Evolutionary conservation across 208 protist species (phyloP).

Genomic region (Zelonia costaricensis): DNA sequence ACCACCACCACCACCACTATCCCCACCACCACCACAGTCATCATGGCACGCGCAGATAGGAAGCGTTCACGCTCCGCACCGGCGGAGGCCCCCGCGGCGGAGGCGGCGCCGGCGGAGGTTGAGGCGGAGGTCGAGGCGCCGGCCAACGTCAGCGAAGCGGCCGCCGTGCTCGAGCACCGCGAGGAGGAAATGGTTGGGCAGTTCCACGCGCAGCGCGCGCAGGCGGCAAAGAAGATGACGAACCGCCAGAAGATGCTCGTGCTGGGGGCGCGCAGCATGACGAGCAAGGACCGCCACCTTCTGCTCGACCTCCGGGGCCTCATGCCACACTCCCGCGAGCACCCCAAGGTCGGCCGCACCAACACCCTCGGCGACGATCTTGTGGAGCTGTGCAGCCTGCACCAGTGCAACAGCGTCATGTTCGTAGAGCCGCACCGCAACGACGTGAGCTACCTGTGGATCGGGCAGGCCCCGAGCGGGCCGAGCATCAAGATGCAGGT

Average conservation of each 20-base stretch:
- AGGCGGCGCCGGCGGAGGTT: not conserved
- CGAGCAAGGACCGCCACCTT: slow-evolving; percentile 93
- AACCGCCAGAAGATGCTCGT: slow-evolving; percentile 96
- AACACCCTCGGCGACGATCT: slow-evolving; percentile 72
- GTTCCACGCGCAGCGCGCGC: slow-evolving; percentile 44
- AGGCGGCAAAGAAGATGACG: slow-evolving; percentile 81
- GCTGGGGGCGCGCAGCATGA: slow-evolving; percentile 90
- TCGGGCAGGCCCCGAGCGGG: slow-evolving; percentile 91
- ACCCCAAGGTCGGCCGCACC: slow-evolving; percentile 88
- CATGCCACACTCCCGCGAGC: slow-evolving; percentile 95
- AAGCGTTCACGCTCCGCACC: slow-evolving; percentile 31
- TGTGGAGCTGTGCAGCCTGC: slow-evolving; percentile 90
- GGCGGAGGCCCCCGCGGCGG: slow-evolving; percentile 6
- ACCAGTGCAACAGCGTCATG: slow-evolving; percentile 93
- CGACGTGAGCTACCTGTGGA: slow-evolving; percentile 95
- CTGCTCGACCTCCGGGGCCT: slow-evolving; percentile 92
- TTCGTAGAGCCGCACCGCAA: slow-evolving; percentile 93
- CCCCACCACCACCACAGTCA: too few relatives aligned
- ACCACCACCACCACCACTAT: too few relatives aligned
- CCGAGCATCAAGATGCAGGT: slow-evolving; percentile 96
- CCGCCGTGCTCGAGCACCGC: slow-evolving; percentile 15
- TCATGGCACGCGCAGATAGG: slow-evolving; percentile 4
- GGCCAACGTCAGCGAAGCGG: slow-evolving; percentile 16
- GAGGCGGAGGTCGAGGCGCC: not conserved
- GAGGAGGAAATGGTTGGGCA: slow-evolving; percentile 65